Evolutionary conservation across 768 basidiomycete species (phyloP).

Genomic region (Podaxis sp.): DNA sequence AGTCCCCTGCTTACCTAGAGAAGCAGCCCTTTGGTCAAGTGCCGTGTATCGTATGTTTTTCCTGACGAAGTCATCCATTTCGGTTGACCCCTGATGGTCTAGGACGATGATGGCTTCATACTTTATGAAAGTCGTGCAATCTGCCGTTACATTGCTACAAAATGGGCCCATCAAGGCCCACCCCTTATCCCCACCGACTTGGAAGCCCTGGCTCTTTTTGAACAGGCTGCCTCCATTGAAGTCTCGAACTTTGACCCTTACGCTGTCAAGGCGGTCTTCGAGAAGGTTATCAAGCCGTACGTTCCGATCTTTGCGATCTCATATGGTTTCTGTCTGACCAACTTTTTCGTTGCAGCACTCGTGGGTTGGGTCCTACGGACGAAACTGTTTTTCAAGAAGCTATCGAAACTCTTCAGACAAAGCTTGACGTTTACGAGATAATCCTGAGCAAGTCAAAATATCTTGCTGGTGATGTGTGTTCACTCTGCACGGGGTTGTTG

Average conservation of each 20-base stretch:
- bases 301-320: slow-evolving; percentile 13
- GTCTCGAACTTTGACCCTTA: slow-evolving; percentile 41
- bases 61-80: slow-evolving; percentile 19
- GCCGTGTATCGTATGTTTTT: slow-evolving; percentile 43
- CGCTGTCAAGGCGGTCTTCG: slow-evolving; percentile 33
- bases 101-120: slow-evolving; percentile 58
- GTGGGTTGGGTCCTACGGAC: slow-evolving; percentile 15
- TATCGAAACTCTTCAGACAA: slow-evolving; percentile 26
- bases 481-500: not conserved
- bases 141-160: slow-evolving; percentile 49
- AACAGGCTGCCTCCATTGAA: slow-evolving; percentile 51
- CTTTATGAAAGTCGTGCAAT: slow-evolving; percentile 65
- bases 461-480: slow-evolving; percentile 50
- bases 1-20: slow-evolving; percentile 33
- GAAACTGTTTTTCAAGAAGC: slow-evolving; percentile 22
- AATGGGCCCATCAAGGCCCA: slow-evolving; percentile 48
- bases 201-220: slow-evolving; percentile 36
- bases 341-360: not conserved
- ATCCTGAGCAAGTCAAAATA: slow-evolving; percentile 52
- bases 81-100: not conserved
- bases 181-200: slow-evolving; percentile 46
- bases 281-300: slow-evolving; percentile 52
- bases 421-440: slow-evolving; percentile 46
- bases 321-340: not conserved
- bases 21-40: slow-evolving; percentile 65